Evolutionary conservation across 1,139 yeast species (phyloP).

Genomic region (Blastobotrys serpentis): DNA sequence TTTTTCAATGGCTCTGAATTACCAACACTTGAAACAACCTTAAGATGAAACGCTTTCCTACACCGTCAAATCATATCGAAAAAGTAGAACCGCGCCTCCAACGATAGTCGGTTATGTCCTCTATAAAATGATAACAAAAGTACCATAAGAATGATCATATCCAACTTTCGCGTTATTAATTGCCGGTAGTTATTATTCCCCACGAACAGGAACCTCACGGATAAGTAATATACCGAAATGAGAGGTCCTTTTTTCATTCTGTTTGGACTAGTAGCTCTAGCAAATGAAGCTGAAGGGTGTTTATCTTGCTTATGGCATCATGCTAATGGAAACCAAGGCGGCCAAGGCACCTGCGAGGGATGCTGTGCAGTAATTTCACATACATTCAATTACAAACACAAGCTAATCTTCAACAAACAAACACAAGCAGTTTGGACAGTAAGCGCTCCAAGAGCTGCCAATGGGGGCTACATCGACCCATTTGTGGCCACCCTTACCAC

Average conservation of each 20-base stretch:
- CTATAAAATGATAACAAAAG: not conserved
- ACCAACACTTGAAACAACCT: not conserved
- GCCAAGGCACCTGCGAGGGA: conserved; percentile 27
- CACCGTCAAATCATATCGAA: not conserved
- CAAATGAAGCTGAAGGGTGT: not conserved
- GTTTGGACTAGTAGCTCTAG: not conserved
- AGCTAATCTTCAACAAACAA: conserved; percentile 21
- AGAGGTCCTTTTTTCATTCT: not conserved
- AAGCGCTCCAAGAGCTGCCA: conserved; percentile 28
- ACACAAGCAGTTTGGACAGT: conserved; percentile 32
- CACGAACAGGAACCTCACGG: no score
- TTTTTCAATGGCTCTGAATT: no score
- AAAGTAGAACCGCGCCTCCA: no score
- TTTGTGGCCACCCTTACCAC: conserved; percentile 33
- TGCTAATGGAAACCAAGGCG: conserved; percentile 26
- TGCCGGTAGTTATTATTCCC: not conserved
- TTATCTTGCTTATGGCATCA: conserved; percentile 28
- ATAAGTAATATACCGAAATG: no score
- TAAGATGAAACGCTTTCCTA: not conserved
- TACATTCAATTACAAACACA: conserved; percentile 26
- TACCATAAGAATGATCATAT: not conserved
- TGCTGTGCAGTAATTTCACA: conserved; percentile 31
- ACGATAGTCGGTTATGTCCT: no score
- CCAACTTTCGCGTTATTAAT: not conserved
- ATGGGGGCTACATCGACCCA: conserved; percentile 28